Percentiles rank a stretch among this genome's conserved stretches.
Conservation (phyloP, 2,329 filamentous ascomycete species). For the Pyricularia grisea region DNA sequence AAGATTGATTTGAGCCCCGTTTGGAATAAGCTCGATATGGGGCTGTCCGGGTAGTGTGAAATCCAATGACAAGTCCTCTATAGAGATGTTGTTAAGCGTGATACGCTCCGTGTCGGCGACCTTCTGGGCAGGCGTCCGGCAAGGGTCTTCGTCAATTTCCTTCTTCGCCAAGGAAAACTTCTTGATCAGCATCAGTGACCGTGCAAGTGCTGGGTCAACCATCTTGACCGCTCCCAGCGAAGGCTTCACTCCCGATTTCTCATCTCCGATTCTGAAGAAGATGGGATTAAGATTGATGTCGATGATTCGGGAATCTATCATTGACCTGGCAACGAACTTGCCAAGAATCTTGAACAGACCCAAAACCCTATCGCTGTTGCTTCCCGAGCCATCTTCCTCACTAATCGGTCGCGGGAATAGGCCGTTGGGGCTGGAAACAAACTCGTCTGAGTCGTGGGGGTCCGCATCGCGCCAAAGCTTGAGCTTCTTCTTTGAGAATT, state of each 20-base stretch:
- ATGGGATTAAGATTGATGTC: constrained; percentile 96
- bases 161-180: constrained; percentile 79
- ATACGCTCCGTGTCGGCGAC: constrained; percentile 59
- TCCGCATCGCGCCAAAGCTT: constrained; percentile 96
- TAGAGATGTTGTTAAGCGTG: constrained; percentile 61
- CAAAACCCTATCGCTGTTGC: constrained; percentile 79
- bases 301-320: constrained; percentile 97
- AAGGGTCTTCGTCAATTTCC: constrained; percentile 61
- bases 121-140: constrained; percentile 61
- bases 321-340: constrained; percentile 94
- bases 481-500: constrained; percentile 95
- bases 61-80: constrained; percentile 86
- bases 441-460: constrained; percentile 61
- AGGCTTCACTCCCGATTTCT: constrained; percentile 57
- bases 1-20: constrained; percentile 66
- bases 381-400: constrained; percentile 60
- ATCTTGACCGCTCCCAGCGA: constrained; percentile 84
- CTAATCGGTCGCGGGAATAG: constrained; percentile 90
- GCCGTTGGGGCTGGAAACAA: constrained; percentile 73
- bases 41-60: constrained; percentile 93
- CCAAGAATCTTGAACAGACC: constrained; percentile 88
- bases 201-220: constrained; percentile 78
- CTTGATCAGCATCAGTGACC: constrained; percentile 78
- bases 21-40: constrained; percentile 68
- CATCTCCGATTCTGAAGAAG: constrained; percentile 89